Evolutionary conservation across 2,329 filamentous ascomycete species (phyloP).

Genomic region (Metarhizium album): DNA sequence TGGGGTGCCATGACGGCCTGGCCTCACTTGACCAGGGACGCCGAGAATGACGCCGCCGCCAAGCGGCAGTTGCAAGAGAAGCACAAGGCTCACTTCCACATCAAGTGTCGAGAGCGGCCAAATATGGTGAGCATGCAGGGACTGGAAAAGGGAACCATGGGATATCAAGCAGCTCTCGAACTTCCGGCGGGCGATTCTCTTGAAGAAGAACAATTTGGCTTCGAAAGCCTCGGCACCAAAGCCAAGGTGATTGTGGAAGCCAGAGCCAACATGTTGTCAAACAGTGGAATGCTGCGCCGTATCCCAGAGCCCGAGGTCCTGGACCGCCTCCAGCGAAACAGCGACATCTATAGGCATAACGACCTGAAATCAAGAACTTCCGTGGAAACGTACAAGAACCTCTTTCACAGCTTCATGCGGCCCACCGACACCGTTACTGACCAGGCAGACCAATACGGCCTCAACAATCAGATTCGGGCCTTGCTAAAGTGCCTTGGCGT

Average conservation of each 20-base stretch:
- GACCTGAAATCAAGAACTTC: conserved; percentile 39
- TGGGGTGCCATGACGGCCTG: conserved; percentile 54
- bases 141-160: conserved; percentile 59
- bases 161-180: conserved; percentile 58
- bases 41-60: conserved; percentile 34
- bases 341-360: conserved; percentile 43
- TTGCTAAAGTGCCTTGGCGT: conserved; percentile 54
- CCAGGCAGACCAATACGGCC: conserved; percentile 47
- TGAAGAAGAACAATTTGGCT: conserved; percentile 50
- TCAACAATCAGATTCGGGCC: conserved; percentile 60
- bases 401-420: conserved; percentile 49
- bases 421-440: conserved; percentile 46
- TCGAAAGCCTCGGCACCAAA: conserved; percentile 44
- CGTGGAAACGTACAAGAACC: conserved; percentile 49
- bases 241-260: conserved; percentile 45
- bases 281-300: conserved; percentile 41
- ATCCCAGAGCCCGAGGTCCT: conserved; percentile 47
- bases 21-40: conserved; percentile 46
- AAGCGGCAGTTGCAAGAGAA: conserved; percentile 32
- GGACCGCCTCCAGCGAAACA: conserved; percentile 46
- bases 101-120: conserved; percentile 50
- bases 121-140: conserved; percentile 66
- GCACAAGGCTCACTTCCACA: conserved; percentile 45
- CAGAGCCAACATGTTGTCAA: conserved; percentile 44
- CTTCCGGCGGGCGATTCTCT: conserved; percentile 53